A percentile compares a stretch with the other conserved stretches of the same genome.
phyloP scores from a whole-genome alignment of 768 basidiomycete species.

The Russula abietina region DNA sequence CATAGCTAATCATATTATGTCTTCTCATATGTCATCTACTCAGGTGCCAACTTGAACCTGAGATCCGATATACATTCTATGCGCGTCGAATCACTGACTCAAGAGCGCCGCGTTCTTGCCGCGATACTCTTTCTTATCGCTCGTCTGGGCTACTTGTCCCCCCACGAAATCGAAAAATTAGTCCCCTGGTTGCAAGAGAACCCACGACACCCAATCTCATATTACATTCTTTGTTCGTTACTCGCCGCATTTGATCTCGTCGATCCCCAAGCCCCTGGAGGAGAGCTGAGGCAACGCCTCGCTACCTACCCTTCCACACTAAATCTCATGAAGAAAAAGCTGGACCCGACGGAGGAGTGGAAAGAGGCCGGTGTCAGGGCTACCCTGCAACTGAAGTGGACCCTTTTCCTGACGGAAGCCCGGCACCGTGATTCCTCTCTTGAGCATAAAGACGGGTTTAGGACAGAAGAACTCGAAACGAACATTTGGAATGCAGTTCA shows the following conservation, averaged over 20 bases:
- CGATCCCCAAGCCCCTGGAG: conserved; percentile 45
- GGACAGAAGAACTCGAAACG: conserved; percentile 72
- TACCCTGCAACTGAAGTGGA: conserved; percentile 77
- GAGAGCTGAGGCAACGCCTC: conserved; percentile 42
- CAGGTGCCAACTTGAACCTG: conserved; percentile 43
- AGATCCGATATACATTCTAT: conserved; percentile 63
- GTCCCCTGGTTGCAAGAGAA: conserved; percentile 67
- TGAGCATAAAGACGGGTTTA: conserved; percentile 59
- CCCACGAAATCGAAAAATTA: conserved; percentile 53
- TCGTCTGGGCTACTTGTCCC: conserved; percentile 53
- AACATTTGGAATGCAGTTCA: conserved; percentile 81
- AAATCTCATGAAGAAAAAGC: conserved; percentile 53
- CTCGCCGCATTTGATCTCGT: conserved; percentile 63
- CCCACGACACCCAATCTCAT: conserved; percentile 61
- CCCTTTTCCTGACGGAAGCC: conserved; percentile 73
- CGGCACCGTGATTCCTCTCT: conserved; percentile 62
- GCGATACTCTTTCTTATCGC: conserved; percentile 57
- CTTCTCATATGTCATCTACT: background rate
- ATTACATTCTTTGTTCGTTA: conserved; percentile 60
- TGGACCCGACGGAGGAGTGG: conserved; percentile 53
- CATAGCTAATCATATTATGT: background rate
- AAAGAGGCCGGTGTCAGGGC: conserved; percentile 66
- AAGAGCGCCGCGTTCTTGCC: conserved; percentile 65
- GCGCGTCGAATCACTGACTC: conserved; percentile 65
- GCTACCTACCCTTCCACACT: conserved; percentile 44